These are phyloP conservation scores for Phytophthora parvispora DNA, from an alignment of 352 stramenopile genomes.

Conservation along the genomic window DNA sequence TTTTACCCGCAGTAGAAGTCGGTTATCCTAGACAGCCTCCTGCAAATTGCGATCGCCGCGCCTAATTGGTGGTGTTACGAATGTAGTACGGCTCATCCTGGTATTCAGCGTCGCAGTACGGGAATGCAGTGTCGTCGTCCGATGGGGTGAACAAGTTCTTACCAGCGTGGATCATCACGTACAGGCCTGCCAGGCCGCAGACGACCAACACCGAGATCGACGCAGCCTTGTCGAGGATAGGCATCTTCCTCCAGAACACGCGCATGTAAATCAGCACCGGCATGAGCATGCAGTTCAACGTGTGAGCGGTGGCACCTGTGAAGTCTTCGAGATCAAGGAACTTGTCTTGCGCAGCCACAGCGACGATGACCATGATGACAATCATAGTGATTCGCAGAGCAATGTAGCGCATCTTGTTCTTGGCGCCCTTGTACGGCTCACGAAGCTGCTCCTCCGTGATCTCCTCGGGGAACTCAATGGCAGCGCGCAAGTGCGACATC, in stretches of 20 bases:
- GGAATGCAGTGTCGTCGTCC: conserved; percentile 15
- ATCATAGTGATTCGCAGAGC: conserved; percentile 18
- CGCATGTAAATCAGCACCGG: conserved; percentile 60
- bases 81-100: conserved; percentile 28
- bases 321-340: conserved; percentile 41
- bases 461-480: conserved; percentile 12
- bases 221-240: conserved; percentile 50
- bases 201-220: conserved; percentile 49
- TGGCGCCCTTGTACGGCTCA: conserved; percentile 45
- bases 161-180: conserved; percentile 56
- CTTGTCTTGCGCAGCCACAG: conserved; percentile 25
- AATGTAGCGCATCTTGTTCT: conserved; percentile 47
- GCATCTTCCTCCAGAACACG: conserved; percentile 44
- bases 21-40: too few species aligned
- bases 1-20: too few species aligned
- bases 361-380: conserved; percentile 15
- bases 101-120: conserved; percentile 16
- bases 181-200: conserved; percentile 49
- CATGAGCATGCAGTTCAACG: conserved; percentile 60
- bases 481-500: conserved; percentile 20
- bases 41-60: too few species aligned
- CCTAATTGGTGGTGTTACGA: conserved; percentile 18
- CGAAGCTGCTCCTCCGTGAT: conserved; percentile 23
- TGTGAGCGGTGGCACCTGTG: conserved; percentile 49
- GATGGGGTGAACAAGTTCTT: conserved; percentile 43